These are phyloP conservation scores for Xylaria sp. DNA, from an alignment of 2,329 filamentous ascomycete species.

Conservation along the genomic window DNA sequence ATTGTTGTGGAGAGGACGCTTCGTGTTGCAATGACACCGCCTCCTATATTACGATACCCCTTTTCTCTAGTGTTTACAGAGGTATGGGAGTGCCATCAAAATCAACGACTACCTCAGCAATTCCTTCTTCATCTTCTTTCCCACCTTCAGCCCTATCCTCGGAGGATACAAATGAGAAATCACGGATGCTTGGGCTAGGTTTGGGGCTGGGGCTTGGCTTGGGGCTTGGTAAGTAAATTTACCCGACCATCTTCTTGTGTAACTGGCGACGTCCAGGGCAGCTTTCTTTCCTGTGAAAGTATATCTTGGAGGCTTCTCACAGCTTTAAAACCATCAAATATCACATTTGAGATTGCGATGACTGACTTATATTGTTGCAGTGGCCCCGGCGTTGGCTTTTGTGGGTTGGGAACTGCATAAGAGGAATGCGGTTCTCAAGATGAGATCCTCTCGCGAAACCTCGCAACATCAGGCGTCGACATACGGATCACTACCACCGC, in stretches of 20 bases:
- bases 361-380: no score
- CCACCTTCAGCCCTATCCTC: not conserved
- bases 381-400: slow-evolving; percentile 19
- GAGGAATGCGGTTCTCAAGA: not conserved
- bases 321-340: no score
- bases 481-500: not conserved
- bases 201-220: slow-evolving; percentile 23
- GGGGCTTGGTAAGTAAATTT: no score
- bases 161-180: not conserved
- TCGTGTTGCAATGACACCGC: slow-evolving; percentile 24
- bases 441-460: not conserved
- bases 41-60: slow-evolving; percentile 15
- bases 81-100: not conserved
- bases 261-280: no score
- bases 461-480: not conserved
- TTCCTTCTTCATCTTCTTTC: not conserved
- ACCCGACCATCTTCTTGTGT: no score
- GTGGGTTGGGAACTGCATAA: slow-evolving; percentile 24
- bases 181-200: slow-evolving; percentile 23
- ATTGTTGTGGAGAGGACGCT: slow-evolving; percentile 26
- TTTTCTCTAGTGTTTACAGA: slow-evolving; percentile 7
- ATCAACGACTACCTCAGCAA: not conserved
- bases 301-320: no score
- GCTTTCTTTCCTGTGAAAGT: no score
- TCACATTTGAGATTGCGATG: no score